Evolutionary conservation across 257 asterid species (phyloP).

Genomic region (Fraxinus americana): DNA sequence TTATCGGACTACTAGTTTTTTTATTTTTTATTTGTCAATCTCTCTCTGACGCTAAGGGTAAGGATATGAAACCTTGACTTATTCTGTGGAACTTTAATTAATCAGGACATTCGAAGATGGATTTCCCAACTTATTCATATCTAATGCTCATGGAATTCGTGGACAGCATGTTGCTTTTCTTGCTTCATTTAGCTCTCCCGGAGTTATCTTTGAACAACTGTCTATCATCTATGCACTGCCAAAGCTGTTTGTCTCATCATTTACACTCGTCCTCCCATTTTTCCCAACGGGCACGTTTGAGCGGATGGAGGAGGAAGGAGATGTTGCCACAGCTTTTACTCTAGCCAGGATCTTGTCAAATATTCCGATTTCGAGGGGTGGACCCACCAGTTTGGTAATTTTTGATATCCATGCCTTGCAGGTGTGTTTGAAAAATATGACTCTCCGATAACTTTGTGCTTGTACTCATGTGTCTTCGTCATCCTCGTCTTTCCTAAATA

Average conservation of each 20-base stretch:
- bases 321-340: slow-evolving; percentile 96
- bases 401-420: slow-evolving; percentile 99
- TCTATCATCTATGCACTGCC: slow-evolving; percentile 89
- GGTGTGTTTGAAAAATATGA: slow-evolving; percentile 39
- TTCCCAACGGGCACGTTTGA: slow-evolving; percentile 98
- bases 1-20: background rate
- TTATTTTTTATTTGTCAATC: background rate
- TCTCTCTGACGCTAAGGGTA: slow-evolving; percentile 16
- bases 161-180: slow-evolving; percentile 97
- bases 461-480: slow-evolving; percentile 17
- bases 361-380: slow-evolving; percentile 87
- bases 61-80: slow-evolving; percentile 15
- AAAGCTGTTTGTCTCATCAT: slow-evolving; percentile 86
- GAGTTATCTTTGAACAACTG: slow-evolving; percentile 91
- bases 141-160: slow-evolving; percentile 96
- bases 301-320: slow-evolving; percentile 99
- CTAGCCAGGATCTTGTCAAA: slow-evolving; percentile 95
- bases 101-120: slow-evolving; percentile 97
- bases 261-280: slow-evolving; percentile 96
- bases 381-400: slow-evolving; percentile 90
- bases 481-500: slow-evolving; percentile 13
- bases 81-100: slow-evolving; percentile 23
- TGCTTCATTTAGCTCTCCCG: slow-evolving; percentile 98
- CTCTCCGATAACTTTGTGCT: slow-evolving; percentile 12
- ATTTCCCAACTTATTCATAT: slow-evolving; percentile 90